phyloP scores from a whole-genome alignment of 495 filamentous ascomycete genomes.

The Friedmanniomyces endolithicus region DNA sequence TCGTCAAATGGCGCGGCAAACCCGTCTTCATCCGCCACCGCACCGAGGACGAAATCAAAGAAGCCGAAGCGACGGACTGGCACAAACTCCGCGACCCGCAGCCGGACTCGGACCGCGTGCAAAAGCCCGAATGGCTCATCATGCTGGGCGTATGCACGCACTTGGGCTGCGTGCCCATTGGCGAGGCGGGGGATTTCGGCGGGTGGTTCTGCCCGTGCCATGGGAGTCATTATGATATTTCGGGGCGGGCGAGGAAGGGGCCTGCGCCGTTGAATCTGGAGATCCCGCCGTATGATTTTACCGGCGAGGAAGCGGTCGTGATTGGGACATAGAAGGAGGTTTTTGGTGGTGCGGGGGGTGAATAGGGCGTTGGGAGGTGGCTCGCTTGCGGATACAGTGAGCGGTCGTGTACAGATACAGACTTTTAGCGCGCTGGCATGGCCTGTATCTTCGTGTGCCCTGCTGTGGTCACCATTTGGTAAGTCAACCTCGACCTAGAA shows the following conservation, averaged over 20 bases:
- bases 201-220: slow-evolving; percentile 99
- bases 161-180: slow-evolving; percentile 96
- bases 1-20: slow-evolving; percentile 99
- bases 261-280: slow-evolving; percentile 95
- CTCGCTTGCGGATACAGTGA: background rate
- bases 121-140: slow-evolving; percentile 98
- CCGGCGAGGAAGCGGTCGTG: slow-evolving; percentile 29
- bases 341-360: background rate
- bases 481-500: background rate
- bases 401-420: slow-evolving; percentile 7
- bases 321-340: slow-evolving; percentile 29
- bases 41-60: slow-evolving; percentile 55
- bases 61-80: slow-evolving; percentile 47
- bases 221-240: slow-evolving; percentile 99
- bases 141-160: slow-evolving; percentile 99
- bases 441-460: background rate
- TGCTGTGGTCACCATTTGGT: background rate
- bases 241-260: slow-evolving; percentile 87
- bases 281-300: slow-evolving; percentile 68
- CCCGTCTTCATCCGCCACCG: slow-evolving; percentile 99
- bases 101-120: slow-evolving; percentile 77
- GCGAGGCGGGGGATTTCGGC: slow-evolving; percentile 93
- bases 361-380: background rate
- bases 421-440: slow-evolving; percentile 1
- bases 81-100: slow-evolving; percentile 79